Conservation (phyloP, 371 early-diverging fungal genomes). For the Mucor plumbeus region DNA sequence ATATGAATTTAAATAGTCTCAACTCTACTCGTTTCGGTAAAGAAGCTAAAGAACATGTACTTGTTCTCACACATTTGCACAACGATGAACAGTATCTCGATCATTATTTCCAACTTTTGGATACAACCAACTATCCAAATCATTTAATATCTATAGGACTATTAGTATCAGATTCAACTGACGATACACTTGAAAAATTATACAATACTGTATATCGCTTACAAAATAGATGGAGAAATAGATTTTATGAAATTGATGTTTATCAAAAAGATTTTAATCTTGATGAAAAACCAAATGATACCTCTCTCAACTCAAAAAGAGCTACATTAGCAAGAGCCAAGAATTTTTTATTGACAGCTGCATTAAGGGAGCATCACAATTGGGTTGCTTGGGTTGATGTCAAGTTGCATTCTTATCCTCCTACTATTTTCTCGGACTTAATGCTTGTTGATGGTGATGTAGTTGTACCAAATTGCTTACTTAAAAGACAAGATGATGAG, state of each 20-base stretch:
- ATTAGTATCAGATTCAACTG: slow-evolving; percentile 54
- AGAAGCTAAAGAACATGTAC: slow-evolving; percentile 26
- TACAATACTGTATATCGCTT: slow-evolving; percentile 27
- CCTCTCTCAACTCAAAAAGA: slow-evolving; percentile 31
- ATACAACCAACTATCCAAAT: slow-evolving; percentile 46
- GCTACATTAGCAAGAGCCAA: slow-evolving; percentile 57
- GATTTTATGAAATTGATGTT: slow-evolving; percentile 26
- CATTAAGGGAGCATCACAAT: slow-evolving; percentile 46
- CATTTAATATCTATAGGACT: slow-evolving; percentile 49
- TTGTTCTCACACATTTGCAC: slow-evolving; percentile 52
- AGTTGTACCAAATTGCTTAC: slow-evolving; percentile 61
- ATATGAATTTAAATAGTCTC: slow-evolving; percentile 20
- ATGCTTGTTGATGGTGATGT: slow-evolving; percentile 57
- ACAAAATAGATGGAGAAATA: slow-evolving; percentile 39
- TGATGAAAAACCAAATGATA: slow-evolving; percentile 13
- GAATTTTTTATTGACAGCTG: slow-evolving; percentile 56
- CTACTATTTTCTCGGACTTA: slow-evolving; percentile 56
- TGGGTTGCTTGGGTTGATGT: slow-evolving; percentile 68
- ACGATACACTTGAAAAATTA: slow-evolving; percentile 41
- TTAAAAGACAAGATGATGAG: slow-evolving; percentile 37
- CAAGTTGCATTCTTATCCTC: slow-evolving; percentile 53
- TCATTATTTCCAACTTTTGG: slow-evolving; percentile 50
- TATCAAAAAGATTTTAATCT: slow-evolving; percentile 26
- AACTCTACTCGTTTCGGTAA: slow-evolving; percentile 20
- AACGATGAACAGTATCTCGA: slow-evolving; percentile 51